phyloP scores from a whole-genome alignment of 257 asterid genomes.

The Craterostigma plantagineum region DNA sequence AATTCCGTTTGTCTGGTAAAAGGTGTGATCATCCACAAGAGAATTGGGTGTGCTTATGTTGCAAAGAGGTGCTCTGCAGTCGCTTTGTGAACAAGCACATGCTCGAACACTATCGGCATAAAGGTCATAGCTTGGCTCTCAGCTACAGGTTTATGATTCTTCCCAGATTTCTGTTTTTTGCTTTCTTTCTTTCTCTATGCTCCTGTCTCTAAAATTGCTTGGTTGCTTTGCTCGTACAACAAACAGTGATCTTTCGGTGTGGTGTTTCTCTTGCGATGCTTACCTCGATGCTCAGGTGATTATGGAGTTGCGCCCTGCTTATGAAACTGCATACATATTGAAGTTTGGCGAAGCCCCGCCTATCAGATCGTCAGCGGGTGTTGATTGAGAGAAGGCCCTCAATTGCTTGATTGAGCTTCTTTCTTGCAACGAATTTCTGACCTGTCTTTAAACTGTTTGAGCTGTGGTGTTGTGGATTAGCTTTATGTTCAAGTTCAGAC shows the following conservation, averaged over 20 bases:
- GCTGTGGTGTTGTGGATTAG: no score
- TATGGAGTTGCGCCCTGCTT: slow-evolving; percentile 30
- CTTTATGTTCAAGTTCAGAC: no score
- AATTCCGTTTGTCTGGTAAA: background rate
- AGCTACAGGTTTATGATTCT: slow-evolving; percentile 47
- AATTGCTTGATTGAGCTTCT: no score
- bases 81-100: slow-evolving; percentile 91
- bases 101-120: slow-evolving; percentile 54
- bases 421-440: no score
- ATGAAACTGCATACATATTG: slow-evolving; percentile 63
- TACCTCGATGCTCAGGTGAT: slow-evolving; percentile 73
- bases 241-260: slow-evolving; percentile 71
- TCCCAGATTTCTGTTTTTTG: background rate
- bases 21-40: slow-evolving; percentile 69
- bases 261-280: slow-evolving; percentile 87
- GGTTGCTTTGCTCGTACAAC: background rate
- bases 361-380: slow-evolving; percentile 7
- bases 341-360: slow-evolving; percentile 76
- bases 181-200: no score
- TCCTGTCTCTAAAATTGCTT: background rate
- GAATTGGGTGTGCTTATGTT: slow-evolving; percentile 76
- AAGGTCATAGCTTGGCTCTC: slow-evolving; percentile 40
- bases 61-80: slow-evolving; percentile 79
- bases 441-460: no score
- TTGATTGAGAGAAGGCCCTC: no score